These are phyloP conservation scores for Wakefieldia striispora DNA, from an alignment of 768 basidiomycete species.

Conservation along the genomic window DNA sequence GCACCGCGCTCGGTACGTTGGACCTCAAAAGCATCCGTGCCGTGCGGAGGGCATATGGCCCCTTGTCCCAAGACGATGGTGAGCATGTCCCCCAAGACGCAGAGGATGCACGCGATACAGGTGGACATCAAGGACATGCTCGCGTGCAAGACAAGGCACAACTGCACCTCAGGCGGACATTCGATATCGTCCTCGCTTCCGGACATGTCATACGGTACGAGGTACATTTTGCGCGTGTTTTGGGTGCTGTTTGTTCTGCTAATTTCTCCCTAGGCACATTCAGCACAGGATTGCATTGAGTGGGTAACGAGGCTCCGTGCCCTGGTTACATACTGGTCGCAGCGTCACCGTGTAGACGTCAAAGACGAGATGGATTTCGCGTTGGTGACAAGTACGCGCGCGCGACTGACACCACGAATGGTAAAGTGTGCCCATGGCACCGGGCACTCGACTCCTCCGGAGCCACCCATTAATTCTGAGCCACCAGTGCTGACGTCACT, in stretches of 20 bases:
- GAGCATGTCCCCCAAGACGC: constrained; percentile 26
- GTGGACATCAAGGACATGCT: constrained; percentile 55
- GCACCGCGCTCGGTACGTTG: constrained; percentile 61
- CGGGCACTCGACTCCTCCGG: constrained; percentile 45
- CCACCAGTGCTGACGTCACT: constrained; percentile 59
- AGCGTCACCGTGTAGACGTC: constrained; percentile 72
- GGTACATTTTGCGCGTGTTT: constrained; percentile 42
- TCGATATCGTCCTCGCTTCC: constrained; percentile 71
- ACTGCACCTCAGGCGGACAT: constrained; percentile 62
- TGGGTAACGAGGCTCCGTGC: constrained; percentile 80
- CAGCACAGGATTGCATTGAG: constrained; percentile 65
- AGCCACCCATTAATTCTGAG: constrained; percentile 51
- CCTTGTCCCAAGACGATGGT: constrained; percentile 29
- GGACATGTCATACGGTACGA: constrained; percentile 76
- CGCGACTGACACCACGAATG: constrained; percentile 58
- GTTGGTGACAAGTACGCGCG: constrained; percentile 47
- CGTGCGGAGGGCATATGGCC: constrained; percentile 54
- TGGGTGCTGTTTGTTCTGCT: constrained; percentile 1
- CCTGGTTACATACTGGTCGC: constrained; percentile 76
- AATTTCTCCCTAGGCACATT: constrained; percentile 51
- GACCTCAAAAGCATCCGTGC: constrained; percentile 69
- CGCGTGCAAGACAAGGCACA: constrained; percentile 41
- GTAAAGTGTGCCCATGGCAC: constrained; percentile 29
- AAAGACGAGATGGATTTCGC: constrained; percentile 78
- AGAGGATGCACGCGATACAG: constrained; percentile 60